Evolutionary conservation across 2,329 filamentous ascomycete species (phyloP).

Genomic region (Fusarium phyllophilum): DNA sequence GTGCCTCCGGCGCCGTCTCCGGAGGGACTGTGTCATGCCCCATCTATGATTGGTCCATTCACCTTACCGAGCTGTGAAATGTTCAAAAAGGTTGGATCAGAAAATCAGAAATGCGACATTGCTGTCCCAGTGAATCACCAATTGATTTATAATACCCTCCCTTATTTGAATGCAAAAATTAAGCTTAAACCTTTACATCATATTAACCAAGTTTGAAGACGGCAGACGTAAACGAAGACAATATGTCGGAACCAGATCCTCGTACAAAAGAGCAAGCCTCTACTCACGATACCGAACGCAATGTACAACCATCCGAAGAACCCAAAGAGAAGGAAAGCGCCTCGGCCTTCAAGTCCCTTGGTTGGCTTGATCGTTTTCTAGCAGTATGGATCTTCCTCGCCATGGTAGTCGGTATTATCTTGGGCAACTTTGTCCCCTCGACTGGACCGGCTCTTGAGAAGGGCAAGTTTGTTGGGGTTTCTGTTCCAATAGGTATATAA

Average conservation of each 20-base stretch:
- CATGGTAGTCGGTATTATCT: conserved; percentile 78
- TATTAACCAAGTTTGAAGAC: background rate
- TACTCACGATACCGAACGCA: conserved; percentile 18
- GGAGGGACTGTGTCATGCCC: conserved; percentile 39
- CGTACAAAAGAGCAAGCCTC: background rate
- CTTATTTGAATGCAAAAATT: accelerated
- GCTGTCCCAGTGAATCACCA: background rate
- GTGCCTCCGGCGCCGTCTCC: background rate
- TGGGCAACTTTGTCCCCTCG: conserved; percentile 78
- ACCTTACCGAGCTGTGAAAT: background rate
- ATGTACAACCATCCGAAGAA: background rate
- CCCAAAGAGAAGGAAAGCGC: background rate
- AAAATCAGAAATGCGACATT: background rate
- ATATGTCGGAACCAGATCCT: background rate
- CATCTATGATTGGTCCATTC: conserved; percentile 28
- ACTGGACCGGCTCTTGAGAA: conserved; percentile 71
- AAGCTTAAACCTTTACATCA: background rate
- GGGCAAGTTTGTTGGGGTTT: conserved; percentile 77
- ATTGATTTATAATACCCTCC: background rate
- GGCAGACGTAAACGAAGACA: background rate
- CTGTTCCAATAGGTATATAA: conserved; percentile 70
- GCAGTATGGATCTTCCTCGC: conserved; percentile 81
- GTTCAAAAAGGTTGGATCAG: background rate
- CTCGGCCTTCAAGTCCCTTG: conserved; percentile 64
- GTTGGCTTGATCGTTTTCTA: conserved; percentile 70